These are phyloP conservation scores for Ophiostoma ips DNA, from an alignment of 2,329 filamentous ascomycete species.

Conservation along the genomic window DNA sequence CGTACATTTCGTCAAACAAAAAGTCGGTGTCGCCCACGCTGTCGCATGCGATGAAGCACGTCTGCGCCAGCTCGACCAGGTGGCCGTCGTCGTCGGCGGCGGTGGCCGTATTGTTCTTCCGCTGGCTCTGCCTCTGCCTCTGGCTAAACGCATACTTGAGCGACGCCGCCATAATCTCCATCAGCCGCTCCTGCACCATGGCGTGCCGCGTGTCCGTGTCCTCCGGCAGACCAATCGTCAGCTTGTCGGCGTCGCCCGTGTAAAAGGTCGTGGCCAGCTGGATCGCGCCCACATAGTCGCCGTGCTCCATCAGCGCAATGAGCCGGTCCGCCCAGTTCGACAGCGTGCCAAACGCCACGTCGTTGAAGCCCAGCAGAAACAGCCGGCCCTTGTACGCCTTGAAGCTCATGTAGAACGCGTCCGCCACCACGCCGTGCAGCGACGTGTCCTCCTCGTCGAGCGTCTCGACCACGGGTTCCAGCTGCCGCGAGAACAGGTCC, in stretches of 20 bases:
- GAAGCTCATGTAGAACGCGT: conserved; percentile 97
- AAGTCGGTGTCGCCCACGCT: conserved; percentile 68
- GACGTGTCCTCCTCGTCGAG: conserved; percentile 74
- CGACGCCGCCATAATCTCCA: conserved; percentile 89
- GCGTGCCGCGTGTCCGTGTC: conserved; percentile 60
- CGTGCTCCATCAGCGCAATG: conserved; percentile 86
- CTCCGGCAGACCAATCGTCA: conserved; percentile 86
- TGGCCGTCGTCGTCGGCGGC: conserved; percentile 38
- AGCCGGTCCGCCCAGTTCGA: conserved; percentile 96
- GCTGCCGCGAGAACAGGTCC: conserved; percentile 78
- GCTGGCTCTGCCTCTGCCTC: conserved; percentile 29
- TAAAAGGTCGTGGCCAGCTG: conserved; percentile 86
- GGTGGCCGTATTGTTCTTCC: too few relatives aligned
- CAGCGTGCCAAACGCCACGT: conserved; percentile 76
- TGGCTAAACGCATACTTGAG: conserved; percentile 76
- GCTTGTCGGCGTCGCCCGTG: conserved; percentile 76
- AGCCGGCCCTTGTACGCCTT: conserved; percentile 86
- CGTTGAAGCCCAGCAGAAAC: conserved; percentile 87
- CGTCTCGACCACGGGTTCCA: conserved; percentile 74
- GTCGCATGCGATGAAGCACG: conserved; percentile 71
- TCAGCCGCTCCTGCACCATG: conserved; percentile 74
- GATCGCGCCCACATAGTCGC: conserved; percentile 90
- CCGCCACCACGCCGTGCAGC: conserved; percentile 90
- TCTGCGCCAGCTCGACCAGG: conserved; percentile 64
- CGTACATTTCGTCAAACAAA: conserved; percentile 80